Percentiles rank a stretch among this genome's conserved stretches.
These are phyloP conservation scores for Huntiella moniliformis DNA, from an alignment of 2,329 filamentous ascomycete genomes.

Conservation along the genomic window DNA sequence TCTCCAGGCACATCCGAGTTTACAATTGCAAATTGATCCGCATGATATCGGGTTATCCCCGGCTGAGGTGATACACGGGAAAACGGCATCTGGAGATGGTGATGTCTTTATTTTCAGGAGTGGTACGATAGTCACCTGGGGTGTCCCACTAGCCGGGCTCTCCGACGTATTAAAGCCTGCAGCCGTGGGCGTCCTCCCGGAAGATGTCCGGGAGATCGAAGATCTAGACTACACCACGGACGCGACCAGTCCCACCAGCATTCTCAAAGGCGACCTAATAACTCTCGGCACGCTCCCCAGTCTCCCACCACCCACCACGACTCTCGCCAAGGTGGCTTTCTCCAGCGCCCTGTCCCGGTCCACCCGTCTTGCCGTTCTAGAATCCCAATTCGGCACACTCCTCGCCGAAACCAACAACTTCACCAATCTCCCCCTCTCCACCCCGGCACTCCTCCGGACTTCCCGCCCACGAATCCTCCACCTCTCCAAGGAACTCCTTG, in stretches of 20 bases:
- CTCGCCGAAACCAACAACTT: slow-evolving; percentile 74
- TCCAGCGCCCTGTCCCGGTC: slow-evolving; percentile 82
- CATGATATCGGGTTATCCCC: slow-evolving; percentile 41
- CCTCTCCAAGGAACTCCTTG: slow-evolving; percentile 83
- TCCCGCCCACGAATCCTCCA: slow-evolving; percentile 63
- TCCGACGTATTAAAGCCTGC: slow-evolving; percentile 57
- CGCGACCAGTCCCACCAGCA: slow-evolving; percentile 49
- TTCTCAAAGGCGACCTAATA: slow-evolving; percentile 73
- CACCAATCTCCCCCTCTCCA: slow-evolving; percentile 50
- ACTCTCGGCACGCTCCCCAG: slow-evolving; percentile 49
- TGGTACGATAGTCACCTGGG: slow-evolving; percentile 85
- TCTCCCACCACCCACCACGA: slow-evolving; percentile 16
- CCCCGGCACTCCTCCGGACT: slow-evolving; percentile 28
- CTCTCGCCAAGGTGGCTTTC: slow-evolving; percentile 88
- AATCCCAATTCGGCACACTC: slow-evolving; percentile 64
- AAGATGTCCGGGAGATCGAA: slow-evolving; percentile 59
- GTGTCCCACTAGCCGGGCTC: slow-evolving; percentile 57
- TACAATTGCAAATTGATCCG: slow-evolving; percentile 41
- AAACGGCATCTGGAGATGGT: slow-evolving; percentile 41
- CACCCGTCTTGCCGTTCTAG: slow-evolving; percentile 84
- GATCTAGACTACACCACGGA: slow-evolving; percentile 78
- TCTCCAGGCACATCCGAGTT: slow-evolving; percentile 27
- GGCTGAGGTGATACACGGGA: slow-evolving; percentile 43
- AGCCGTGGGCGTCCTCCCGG: slow-evolving; percentile 52
- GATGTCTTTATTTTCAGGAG: slow-evolving; percentile 95